Percentiles rank a stretch among this genome's conserved stretches.
Conservation (phyloP, 2,329 filamentous ascomycete species). For the Chrysoporthe deuterocubensis region DNA sequence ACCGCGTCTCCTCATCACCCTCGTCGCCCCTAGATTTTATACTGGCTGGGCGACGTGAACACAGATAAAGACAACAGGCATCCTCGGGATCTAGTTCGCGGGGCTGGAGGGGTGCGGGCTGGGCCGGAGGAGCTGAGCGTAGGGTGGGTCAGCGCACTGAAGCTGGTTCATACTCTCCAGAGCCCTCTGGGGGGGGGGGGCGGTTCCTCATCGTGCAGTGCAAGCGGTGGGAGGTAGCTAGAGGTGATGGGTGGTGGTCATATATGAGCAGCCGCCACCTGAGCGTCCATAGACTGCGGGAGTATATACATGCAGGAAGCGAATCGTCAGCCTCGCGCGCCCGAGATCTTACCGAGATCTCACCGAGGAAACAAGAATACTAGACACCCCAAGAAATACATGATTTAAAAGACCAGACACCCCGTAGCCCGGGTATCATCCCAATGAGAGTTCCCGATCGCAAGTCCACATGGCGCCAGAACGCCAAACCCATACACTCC, state of each 20-base stretch:
- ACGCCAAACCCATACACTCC: background rate
- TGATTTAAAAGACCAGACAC: no score
- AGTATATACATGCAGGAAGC: background rate
- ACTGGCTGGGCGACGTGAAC: background rate
- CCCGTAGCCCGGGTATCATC: no score
- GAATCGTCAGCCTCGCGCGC: no score
- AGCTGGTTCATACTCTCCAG: slow-evolving; percentile 44
- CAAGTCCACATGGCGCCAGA: background rate
- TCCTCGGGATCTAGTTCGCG: slow-evolving; percentile 49
- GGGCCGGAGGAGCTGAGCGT: slow-evolving; percentile 39
- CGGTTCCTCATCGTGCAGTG: background rate
- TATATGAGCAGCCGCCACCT: background rate
- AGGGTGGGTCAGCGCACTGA: slow-evolving; percentile 42
- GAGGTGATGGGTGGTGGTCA: background rate
- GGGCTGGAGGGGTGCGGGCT: slow-evolving; percentile 39
- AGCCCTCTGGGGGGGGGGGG: no score
- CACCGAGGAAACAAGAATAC: no score
- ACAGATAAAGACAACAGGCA: slow-evolving; percentile 48
- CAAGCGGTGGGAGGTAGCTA: background rate
- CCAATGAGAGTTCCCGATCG: no score
- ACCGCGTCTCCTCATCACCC: no score
- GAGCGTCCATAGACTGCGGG: background rate
- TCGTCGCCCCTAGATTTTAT: no score
- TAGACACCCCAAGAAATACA: no score
- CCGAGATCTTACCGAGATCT: no score